A percentile compares a stretch with the other conserved stretches of the same genome.
These are phyloP conservation scores for Alloteropsis angusta DNA, from an alignment of 202 grass and related monocot genomes.

Conservation along the genomic window DNA sequence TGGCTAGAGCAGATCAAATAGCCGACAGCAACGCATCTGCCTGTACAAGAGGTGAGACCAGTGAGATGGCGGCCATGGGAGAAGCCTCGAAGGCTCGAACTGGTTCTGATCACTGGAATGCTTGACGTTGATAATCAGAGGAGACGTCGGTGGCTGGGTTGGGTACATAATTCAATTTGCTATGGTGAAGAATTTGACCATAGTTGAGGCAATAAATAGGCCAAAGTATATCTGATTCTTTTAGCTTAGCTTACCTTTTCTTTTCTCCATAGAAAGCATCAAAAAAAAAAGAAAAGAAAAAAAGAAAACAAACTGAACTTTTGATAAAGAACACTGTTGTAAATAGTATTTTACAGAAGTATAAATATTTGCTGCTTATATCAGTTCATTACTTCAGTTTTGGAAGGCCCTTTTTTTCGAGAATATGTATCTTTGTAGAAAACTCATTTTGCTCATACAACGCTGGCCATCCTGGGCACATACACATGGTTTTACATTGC, in stretches of 20 bases:
- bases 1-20: background rate
- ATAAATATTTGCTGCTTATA: slow-evolving; percentile 13
- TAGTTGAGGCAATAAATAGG: slow-evolving; percentile 51
- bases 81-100: background rate
- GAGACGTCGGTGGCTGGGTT: background rate
- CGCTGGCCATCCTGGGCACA: no score
- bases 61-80: background rate
- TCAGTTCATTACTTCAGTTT: background rate
- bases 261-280: background rate
- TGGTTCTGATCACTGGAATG: background rate
- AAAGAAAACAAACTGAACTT: background rate
- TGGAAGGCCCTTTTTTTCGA: background rate
- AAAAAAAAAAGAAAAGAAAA: background rate
- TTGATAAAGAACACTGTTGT: slow-evolving; percentile 12
- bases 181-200: slow-evolving; percentile 39
- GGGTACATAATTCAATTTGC: slow-evolving; percentile 30
- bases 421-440: no score
- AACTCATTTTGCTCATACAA: no score
- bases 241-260: slow-evolving; percentile 24
- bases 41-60: background rate
- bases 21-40: background rate
- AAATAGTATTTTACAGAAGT: slow-evolving; percentile 36
- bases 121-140: background rate
- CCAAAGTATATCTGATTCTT: slow-evolving; percentile 40
- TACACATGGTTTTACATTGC: no score